Evolutionary conservation across 1,284 basidiomycete species (phyloP).

Genomic region (Tilletia caries): DNA sequence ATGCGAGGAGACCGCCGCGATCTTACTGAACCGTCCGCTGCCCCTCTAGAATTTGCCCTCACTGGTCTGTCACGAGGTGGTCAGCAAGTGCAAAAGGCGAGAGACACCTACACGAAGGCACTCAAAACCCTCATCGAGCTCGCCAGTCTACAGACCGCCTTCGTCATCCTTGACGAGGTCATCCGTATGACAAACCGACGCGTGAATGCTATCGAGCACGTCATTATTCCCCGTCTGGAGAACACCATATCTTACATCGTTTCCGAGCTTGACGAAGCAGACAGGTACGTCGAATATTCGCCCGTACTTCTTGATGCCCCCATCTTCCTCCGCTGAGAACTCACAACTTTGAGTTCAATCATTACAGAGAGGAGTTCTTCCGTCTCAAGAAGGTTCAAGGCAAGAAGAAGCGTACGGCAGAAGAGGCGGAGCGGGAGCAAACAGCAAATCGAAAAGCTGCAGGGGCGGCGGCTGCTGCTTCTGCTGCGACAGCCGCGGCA

Average conservation of each 20-base stretch:
- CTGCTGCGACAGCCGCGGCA: slow-evolving; percentile 11
- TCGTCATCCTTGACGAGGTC: slow-evolving; percentile 97
- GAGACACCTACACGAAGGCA: slow-evolving; percentile 95
- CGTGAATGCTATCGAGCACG: slow-evolving; percentile 97
- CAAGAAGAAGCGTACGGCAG: slow-evolving; percentile 35
- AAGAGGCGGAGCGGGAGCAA: slow-evolving; percentile 16
- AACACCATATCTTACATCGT: slow-evolving; percentile 77
- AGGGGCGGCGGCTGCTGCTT: not conserved
- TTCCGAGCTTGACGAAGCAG: slow-evolving; percentile 51
- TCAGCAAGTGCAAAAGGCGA: slow-evolving; percentile 87
- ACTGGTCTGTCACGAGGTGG: slow-evolving; percentile 97
- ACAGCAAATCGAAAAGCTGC: not conserved
- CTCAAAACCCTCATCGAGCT: slow-evolving; percentile 95
- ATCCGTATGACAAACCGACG: slow-evolving; percentile 96
- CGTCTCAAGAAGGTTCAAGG: slow-evolving; percentile 49
- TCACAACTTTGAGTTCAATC: too few species aligned
- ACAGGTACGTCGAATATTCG: slow-evolving; percentile 30
- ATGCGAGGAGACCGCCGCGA: too few species aligned
- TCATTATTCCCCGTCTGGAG: slow-evolving; percentile 90
- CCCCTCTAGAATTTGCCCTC: slow-evolving; percentile 73
- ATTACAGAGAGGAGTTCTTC: slow-evolving; percentile 51
- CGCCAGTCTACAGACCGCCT: slow-evolving; percentile 88
- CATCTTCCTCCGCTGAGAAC: not conserved
- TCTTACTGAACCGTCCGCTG: not conserved
- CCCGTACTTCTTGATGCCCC: not conserved